phyloP scores from a whole-genome alignment of 371 early-diverging fungal genomes.

The Haplosporangium sp. region DNA sequence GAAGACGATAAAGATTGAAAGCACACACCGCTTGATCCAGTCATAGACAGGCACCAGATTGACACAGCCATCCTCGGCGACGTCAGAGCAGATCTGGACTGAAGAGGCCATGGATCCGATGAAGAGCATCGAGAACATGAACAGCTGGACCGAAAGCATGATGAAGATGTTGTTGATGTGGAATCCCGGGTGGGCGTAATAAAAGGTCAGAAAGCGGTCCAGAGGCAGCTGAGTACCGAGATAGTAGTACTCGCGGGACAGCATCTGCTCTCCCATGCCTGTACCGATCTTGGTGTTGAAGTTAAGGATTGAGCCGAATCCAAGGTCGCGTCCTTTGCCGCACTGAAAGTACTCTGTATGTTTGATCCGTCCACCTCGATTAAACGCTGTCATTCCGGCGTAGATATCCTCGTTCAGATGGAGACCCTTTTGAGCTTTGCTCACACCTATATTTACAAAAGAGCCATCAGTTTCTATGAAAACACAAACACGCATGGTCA shows the following conservation, averaged over 20 bases:
- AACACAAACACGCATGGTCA: background rate
- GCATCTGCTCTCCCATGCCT: conserved; percentile 93
- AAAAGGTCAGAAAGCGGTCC: conserved; percentile 88
- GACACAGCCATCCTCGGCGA: conserved; percentile 72
- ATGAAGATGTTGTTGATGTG: conserved; percentile 92
- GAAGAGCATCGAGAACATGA: conserved; percentile 80
- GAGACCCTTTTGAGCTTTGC: conserved; percentile 90
- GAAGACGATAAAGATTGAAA: conserved; percentile 81
- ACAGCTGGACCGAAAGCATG: conserved; percentile 85
- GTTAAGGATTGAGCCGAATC: conserved; percentile 87
- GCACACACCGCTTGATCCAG: conserved; percentile 85
- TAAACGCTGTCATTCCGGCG: conserved; percentile 89
- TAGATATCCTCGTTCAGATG: conserved; percentile 94
- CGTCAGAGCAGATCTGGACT: conserved; percentile 56
- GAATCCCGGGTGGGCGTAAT: conserved; percentile 91
- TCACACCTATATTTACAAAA: conserved; percentile 60
- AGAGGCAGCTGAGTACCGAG: conserved; percentile 85
- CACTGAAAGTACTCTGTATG: conserved; percentile 93
- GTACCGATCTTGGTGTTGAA: conserved; percentile 91
- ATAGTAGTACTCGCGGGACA: conserved; percentile 90
- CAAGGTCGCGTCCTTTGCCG: conserved; percentile 92
- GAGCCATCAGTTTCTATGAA: background rate
- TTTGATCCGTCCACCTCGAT: conserved; percentile 87
- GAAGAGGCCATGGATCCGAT: conserved; percentile 76
- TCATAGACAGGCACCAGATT: conserved; percentile 77